phyloP scores from a whole-genome alignment of 805 yeast species.

The Saccharomycopsis fibuligera region DNA sequence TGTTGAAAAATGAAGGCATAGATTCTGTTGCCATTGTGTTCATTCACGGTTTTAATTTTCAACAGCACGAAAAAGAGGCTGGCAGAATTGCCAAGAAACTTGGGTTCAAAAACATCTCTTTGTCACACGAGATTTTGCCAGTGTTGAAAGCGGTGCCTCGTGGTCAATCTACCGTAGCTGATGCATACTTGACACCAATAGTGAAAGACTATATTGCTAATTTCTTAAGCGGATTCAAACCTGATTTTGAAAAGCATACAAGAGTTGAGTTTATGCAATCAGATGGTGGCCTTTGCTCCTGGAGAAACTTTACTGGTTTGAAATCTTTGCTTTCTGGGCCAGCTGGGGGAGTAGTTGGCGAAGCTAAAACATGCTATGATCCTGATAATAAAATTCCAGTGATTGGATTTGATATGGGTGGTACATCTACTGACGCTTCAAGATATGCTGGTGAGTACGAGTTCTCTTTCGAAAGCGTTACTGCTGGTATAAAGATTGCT shows the following conservation, averaged over 20 bases:
- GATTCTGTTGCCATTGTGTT: conserved; percentile 32
- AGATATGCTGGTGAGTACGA: conserved; percentile 27
- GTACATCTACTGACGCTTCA: conserved; percentile 36
- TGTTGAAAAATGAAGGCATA: conserved; percentile 27
- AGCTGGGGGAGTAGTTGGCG: conserved; percentile 59
- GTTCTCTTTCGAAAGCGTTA: conserved; percentile 15
- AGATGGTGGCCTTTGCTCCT: conserved; percentile 51
- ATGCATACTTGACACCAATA: conserved; percentile 40
- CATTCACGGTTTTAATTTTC: conserved; percentile 33
- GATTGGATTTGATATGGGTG: conserved; percentile 32
- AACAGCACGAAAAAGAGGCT: conserved; percentile 32
- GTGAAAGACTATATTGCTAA: conserved; percentile 34
- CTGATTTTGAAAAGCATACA: conserved; percentile 24
- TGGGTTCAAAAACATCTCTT: conserved; percentile 30
- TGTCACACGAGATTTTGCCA: conserved; percentile 33
- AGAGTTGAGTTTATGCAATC: conserved; percentile 49
- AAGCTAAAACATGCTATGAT: conserved; percentile 42
- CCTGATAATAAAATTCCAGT: conserved; percentile 1
- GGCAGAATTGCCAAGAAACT: conserved; percentile 30
- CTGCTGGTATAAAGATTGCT: conserved; percentile 36
- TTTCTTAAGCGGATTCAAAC: conserved; percentile 29
- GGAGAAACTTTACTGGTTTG: conserved; percentile 46
- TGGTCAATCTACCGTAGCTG: conserved; percentile 37
- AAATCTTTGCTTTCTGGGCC: conserved; percentile 52
- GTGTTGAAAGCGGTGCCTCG: conserved; percentile 35